phyloP scores from a whole-genome alignment of 305 asterid genomes.

The Ilex paraguariensis region DNA sequence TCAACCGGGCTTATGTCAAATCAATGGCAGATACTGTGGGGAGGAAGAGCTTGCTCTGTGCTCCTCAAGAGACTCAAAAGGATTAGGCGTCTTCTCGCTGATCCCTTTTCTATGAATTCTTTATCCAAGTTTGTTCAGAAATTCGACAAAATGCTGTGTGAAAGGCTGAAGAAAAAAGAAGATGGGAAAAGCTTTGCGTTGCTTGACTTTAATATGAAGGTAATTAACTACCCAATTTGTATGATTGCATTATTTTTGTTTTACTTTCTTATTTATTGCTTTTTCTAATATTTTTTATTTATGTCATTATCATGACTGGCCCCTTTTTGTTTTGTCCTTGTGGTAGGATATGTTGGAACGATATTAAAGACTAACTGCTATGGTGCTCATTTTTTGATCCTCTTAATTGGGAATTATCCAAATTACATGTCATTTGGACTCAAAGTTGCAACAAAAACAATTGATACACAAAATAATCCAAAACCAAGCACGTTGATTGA shows the following conservation, averaged over 20 bases:
- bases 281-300: too few relatives aligned
- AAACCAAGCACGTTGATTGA: too few relatives aligned
- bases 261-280: too few relatives aligned
- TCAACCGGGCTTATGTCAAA: slow-evolving; percentile 50
- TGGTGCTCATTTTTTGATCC: too few relatives aligned
- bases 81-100: slow-evolving; percentile 40
- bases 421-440: too few relatives aligned
- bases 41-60: slow-evolving; percentile 45
- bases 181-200: slow-evolving; percentile 38
- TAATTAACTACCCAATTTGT: slow-evolving; percentile 4
- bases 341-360: too few relatives aligned
- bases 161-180: slow-evolving; percentile 29
- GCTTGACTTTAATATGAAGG: slow-evolving; percentile 54
- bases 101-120: slow-evolving; percentile 56
- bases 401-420: too few relatives aligned
- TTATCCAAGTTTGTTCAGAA: slow-evolving; percentile 36
- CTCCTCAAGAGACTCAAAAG: slow-evolving; percentile 35
- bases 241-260: not conserved
- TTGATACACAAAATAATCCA: too few relatives aligned
- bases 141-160: slow-evolving; percentile 32
- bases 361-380: too few relatives aligned
- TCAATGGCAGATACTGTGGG: slow-evolving; percentile 58
- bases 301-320: too few relatives aligned
- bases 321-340: too few relatives aligned
- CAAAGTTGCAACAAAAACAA: too few relatives aligned